Base-by-base conservation (phyloP, 2,329 filamentous ascomycete genomes). In the Cladosporium austrohemisphaericum region DNA sequence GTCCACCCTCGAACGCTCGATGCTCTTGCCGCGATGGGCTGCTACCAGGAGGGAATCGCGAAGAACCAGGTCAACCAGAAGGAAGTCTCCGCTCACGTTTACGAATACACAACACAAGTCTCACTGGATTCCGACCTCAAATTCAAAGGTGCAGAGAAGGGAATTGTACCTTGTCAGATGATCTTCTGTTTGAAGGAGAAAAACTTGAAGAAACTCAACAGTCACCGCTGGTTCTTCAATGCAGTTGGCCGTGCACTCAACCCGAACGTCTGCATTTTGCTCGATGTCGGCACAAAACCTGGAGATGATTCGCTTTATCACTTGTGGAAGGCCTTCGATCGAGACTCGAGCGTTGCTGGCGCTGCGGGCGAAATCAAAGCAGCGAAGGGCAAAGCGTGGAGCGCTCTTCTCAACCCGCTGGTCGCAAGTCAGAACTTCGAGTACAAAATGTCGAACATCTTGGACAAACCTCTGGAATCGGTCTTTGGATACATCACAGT, bases 401-500 rank as follows among this genome's bases (percentile, higher is more conserved):
- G 83, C 4, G 89, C 92, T 55, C 77, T 98, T 13, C 74, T 98
- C 37, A 98, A 98, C 62, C 93, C 93, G 0, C 76, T 98, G 5
- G 92, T 98, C 13, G 93, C 93, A 0, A 95, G 90, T 37, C 93
- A 98, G 63, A 98, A 98, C 67, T 98, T 98, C 59, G 93, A 98
- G 74, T 98, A 98, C 76, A 98, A 98, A 71, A 96, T 98, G 89
- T 95, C 90, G 32, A 98, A 98, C 62, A 98, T 98, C 61, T 77
- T 98, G 20, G 93, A 98, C 67, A 98, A 98, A 69, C 93, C 93
- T 0, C 75, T 98, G 2, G 93, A 98, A 68, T 95, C 89, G 0
- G 92, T 95, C 0, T 98, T 98, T 67, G 93, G 93, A 2, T 98
- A 97, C 66, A 98, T 98, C 59, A 97, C 92, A 5, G 93, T 98